Conservation (phyloP, 148 eudicot species). For the Silene conica region DNA sequence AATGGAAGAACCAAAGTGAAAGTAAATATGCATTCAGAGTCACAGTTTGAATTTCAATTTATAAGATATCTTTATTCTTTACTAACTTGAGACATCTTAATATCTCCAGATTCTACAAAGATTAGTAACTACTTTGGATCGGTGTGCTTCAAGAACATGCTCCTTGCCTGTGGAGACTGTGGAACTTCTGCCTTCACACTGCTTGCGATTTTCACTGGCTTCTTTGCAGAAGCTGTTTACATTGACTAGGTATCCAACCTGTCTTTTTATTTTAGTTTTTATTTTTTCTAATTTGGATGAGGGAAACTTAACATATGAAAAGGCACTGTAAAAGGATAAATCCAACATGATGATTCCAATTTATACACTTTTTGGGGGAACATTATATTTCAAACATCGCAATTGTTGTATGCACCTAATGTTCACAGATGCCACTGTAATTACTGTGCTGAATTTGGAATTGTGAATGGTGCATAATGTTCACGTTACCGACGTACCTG, state of each 20-base stretch:
- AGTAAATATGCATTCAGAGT: neutral
- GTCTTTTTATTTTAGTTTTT: too few relatives aligned
- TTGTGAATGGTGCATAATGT: too few relatives aligned
- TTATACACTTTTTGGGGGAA: neutral
- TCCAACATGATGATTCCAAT: neutral
- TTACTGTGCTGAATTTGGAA: too few relatives aligned
- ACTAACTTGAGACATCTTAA: conserved; percentile 11
- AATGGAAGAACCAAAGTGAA: neutral
- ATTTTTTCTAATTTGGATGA: neutral
- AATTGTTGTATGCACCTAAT: too few relatives aligned
- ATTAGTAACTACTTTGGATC: conserved; percentile 78
- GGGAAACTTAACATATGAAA: neutral
- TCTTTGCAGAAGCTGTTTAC: conserved; percentile 85
- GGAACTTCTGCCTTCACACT: conserved; percentile 91
- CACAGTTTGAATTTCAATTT: neutral
- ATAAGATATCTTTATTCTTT: neutral
- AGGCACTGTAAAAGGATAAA: neutral
- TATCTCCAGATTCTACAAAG: conserved; percentile 64
- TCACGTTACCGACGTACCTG: too few relatives aligned
- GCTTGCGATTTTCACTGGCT: conserved; percentile 86
- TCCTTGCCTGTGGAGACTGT: conserved; percentile 89
- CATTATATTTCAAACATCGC: too few relatives aligned
- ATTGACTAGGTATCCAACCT: conserved; percentile 57
- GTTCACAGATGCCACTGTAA: too few relatives aligned
- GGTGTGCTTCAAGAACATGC: conserved; percentile 94